These are phyloP conservation scores for Vanderwaltozyma tropicalis DNA, from an alignment of 805 yeast genomes.

Conservation along the genomic window DNA sequence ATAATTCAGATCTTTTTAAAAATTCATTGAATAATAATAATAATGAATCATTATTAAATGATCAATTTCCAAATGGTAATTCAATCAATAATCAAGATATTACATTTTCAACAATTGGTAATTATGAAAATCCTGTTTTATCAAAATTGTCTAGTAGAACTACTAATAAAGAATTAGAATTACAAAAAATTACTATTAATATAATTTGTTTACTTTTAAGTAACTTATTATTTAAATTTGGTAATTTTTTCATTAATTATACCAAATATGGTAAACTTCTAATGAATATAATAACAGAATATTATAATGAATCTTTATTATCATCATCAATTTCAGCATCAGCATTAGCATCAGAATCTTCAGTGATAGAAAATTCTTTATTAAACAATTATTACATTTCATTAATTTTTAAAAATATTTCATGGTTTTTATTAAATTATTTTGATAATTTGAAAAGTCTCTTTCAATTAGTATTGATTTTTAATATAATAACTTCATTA, in stretches of 20 bases:
- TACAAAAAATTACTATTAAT: slow-evolving; percentile 28
- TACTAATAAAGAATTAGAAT: slow-evolving; percentile 34
- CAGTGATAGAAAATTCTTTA: too few species aligned
- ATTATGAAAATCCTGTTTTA: slow-evolving; percentile 25
- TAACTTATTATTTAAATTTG: slow-evolving; percentile 19
- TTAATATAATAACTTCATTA: slow-evolving; percentile 24
- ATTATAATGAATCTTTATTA: too few species aligned
- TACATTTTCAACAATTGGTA: slow-evolving; percentile 13
- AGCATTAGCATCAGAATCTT: too few species aligned
- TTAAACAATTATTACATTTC: too few species aligned
- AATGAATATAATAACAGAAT: too few species aligned
- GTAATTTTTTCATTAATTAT: slow-evolving; percentile 11
- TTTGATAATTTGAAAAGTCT: too few species aligned
- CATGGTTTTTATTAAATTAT: too few species aligned
- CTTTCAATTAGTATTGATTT: slow-evolving; percentile 6
- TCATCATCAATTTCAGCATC: too few species aligned
- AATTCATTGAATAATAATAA: not conserved
- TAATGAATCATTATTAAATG: not conserved
- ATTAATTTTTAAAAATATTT: too few species aligned
- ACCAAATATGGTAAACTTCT: slow-evolving; percentile 8
- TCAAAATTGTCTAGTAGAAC: slow-evolving; percentile 26
- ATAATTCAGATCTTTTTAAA: not conserved
- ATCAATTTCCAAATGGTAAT: not conserved
- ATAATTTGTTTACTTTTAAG: slow-evolving; percentile 23
- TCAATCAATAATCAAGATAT: not conserved